Evolutionary conservation across 116 monocot genomes (phyloP).

Genomic region (Phalaenopsis hybrid): DNA sequence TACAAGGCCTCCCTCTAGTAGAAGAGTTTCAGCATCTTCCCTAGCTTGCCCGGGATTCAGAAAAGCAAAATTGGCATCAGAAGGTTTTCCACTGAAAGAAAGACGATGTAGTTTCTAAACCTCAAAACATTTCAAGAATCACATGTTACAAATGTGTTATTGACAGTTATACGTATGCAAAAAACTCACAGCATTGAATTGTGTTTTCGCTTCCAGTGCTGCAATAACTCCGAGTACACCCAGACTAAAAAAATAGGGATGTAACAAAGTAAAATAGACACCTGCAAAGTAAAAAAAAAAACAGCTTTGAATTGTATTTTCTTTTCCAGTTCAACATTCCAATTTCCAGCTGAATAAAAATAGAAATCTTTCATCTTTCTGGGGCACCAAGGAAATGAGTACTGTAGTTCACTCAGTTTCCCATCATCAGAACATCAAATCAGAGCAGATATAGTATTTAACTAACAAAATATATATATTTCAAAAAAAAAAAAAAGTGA

Average conservation of each 20-base stretch:
- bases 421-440: too few species aligned
- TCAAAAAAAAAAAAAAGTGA: too few species aligned
- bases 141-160: too few species aligned
- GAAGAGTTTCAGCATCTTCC: slow-evolving; percentile 31
- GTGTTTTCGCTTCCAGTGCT: too few species aligned
- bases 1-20: slow-evolving; percentile 55
- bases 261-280: not conserved
- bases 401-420: too few species aligned
- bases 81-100: slow-evolving; percentile 41
- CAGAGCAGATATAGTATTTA: too few species aligned
- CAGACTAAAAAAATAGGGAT: not conserved
- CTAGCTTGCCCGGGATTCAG: slow-evolving; percentile 18
- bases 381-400: too few species aligned
- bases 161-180: too few species aligned
- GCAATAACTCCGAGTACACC: not conserved
- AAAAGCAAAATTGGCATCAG: slow-evolving; percentile 48
- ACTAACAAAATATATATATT: too few species aligned
- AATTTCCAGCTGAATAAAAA: too few species aligned
- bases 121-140: too few species aligned
- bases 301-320: not conserved
- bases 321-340: slow-evolving; percentile 25
- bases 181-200: not conserved
- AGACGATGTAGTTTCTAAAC: not conserved
- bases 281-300: not conserved
- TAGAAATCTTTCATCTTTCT: too few species aligned